Evolutionary conservation across 495 filamentous ascomycete species (phyloP).

Genomic region (Clohesyomyces aquaticus): DNA sequence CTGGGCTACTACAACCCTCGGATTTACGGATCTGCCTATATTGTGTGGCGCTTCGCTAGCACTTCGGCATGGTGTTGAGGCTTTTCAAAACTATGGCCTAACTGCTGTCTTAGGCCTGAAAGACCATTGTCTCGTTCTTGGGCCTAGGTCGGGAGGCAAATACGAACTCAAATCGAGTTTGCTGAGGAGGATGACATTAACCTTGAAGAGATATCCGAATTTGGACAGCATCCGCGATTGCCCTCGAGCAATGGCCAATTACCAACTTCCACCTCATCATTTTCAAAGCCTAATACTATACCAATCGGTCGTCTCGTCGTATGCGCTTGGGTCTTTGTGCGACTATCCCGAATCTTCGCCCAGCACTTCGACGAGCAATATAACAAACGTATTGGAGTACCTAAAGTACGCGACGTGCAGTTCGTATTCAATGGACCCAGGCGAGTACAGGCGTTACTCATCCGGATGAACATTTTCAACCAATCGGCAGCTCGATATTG

Average conservation of each 20-base stretch:
- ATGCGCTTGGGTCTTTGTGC: background rate
- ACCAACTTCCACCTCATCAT: background rate
- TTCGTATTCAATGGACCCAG: slow-evolving; percentile 8
- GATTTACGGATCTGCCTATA: slow-evolving; percentile 7
- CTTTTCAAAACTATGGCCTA: background rate
- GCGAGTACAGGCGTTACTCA: background rate
- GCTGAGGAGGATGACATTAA: too few species aligned
- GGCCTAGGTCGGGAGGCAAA: background rate
- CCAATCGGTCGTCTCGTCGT: too few species aligned
- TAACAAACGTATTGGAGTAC: slow-evolving; percentile 22
- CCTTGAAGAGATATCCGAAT: too few species aligned
- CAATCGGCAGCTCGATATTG: slow-evolving; percentile 7
- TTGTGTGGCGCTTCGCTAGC: slow-evolving; percentile 3
- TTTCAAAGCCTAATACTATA: background rate
- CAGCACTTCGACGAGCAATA: slow-evolving; percentile 26
- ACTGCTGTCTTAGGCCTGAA: background rate
- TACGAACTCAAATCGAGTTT: too few species aligned
- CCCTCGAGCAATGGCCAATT: background rate
- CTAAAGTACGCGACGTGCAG: slow-evolving; percentile 14
- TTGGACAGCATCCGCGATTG: too few species aligned
- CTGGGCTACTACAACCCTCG: background rate
- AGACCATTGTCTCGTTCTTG: background rate
- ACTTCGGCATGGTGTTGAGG: slow-evolving; percentile 3
- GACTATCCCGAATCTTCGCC: slow-evolving; percentile 8
- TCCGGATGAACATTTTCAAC: background rate